Base-by-base conservation (phyloP, 768 basidiomycete genomes). In the Termitomyces sp. region DNA sequence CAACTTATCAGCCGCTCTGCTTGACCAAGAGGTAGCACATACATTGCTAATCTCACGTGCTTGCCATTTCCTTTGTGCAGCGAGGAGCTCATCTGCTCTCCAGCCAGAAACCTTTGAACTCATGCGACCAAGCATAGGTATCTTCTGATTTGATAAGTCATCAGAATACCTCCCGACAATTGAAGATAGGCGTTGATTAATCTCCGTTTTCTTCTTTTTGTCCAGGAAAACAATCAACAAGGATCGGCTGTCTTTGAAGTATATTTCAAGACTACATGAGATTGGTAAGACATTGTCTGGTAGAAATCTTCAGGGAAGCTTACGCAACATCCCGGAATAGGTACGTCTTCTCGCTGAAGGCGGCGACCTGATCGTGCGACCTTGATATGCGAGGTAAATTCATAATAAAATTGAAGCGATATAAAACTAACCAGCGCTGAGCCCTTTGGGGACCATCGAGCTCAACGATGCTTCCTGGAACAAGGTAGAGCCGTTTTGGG, bases 41-140 rank as follows among this genome's bases (percentile, higher is more conserved):
- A 94, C 94, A 66, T 96, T 98, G 64, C 93, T 95, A 58, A 97
- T 91, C 68, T 95, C 91, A 46, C 95, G 79, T 14, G 86, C 82
- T 68, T 93, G 91, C 95, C 95, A 98, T 64, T 83, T 87, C 48
- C 86, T 75, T 63, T 89, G 91, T 0, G 92, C 92, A 4, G 81
- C 82, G 3, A 80, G 77, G 5, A 94, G 70, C 47, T 89, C 88
- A 63, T 89, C 87, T 10, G 70, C 64, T 32, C 77, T 74, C 60
- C 84, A 82, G 3, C 80, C 79, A 20, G 78, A 74, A 35, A 81
- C 71, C 59, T 76, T 80, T 10, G 84, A 78, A 59, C 83, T 74
- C 66, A 85, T 74, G 53, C 74, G 77, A 10, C 81, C 82, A 52
- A 82, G 75, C 59, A 82, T 75, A 16, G 82, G 88, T 33, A 82